These are phyloP conservation scores for Kwoniella sp. DNA, from an alignment of 768 basidiomycete genomes.

Conservation along the genomic window DNA sequence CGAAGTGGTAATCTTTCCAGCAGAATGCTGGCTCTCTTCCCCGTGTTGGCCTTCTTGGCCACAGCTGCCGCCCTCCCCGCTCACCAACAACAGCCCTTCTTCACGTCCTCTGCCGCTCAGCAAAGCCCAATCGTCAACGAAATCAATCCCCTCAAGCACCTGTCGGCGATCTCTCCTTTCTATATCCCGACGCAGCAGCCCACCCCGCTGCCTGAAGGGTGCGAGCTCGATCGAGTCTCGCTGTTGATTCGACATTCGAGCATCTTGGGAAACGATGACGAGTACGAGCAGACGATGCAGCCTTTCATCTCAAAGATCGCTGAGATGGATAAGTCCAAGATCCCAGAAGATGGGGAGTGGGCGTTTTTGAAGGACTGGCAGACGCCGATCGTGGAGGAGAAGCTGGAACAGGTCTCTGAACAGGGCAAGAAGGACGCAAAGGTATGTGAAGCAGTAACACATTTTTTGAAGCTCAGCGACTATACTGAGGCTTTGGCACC, in stretches of 20 bases:
- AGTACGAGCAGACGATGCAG: slow-evolving; percentile 55
- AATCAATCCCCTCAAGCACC: slow-evolving; percentile 50
- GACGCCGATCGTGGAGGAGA: slow-evolving; percentile 54
- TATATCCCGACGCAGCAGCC: slow-evolving; percentile 50
- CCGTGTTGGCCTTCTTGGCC: slow-evolving; percentile 9
- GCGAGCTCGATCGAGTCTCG: slow-evolving; percentile 51
- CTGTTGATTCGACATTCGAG: slow-evolving; percentile 57
- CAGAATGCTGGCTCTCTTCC: slow-evolving; percentile 7
- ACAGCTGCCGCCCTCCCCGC: neutral
- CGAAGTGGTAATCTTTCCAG: neutral
- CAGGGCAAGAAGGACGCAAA: slow-evolving; percentile 55
- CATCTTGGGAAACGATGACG: slow-evolving; percentile 58
- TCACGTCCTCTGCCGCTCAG: neutral
- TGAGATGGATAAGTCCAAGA: slow-evolving; percentile 17
- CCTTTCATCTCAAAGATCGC: slow-evolving; percentile 56
- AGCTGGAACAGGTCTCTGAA: slow-evolving; percentile 53
- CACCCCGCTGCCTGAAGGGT: slow-evolving; percentile 48
- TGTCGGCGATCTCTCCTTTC: slow-evolving; percentile 57
- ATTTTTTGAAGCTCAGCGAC: neutral
- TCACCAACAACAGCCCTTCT: neutral
- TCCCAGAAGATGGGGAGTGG: slow-evolving; percentile 42
- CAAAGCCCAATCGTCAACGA: neutral
- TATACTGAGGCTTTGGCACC: no score
- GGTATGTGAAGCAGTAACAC: slow-evolving; percentile 25
- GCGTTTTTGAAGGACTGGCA: slow-evolving; percentile 54